Base-by-base conservation (phyloP, 495 filamentous ascomycete genomes). In the Aspergillus diversus region DNA sequence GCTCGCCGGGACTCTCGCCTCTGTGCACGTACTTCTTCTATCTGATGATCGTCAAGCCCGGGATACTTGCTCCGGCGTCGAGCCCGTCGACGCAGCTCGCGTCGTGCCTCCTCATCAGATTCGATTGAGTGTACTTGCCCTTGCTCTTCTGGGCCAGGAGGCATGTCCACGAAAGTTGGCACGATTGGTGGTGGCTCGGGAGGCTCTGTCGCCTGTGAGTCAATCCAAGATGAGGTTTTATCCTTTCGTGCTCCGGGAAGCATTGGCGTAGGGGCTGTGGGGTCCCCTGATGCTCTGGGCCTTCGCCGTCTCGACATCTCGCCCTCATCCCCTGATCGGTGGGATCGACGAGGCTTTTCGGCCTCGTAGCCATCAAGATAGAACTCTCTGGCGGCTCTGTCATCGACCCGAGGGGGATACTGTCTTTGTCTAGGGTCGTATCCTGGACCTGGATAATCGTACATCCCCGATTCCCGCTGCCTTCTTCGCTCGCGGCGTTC, bases 201-300 rank as follows among this genome's bases (percentile, higher is more conserved):
- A 3, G 84, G 85, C 13, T 86, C 82, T 11, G 75, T 74, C 39
- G 79, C 75, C 69, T 86, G 80, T 1, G 80, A 82, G 61, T 87
- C 74, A 5, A 88, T 81, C 86, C 86, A 88, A 5, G 82, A 85
- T 2, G 83, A 80, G 50, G 83, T 87, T 68, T 88, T 86, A 56
- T 87, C 82, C 66, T 75, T 75, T 37, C 71, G 71, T 37, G 66
- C 73, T 34, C 73, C 72, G 35, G 69, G 56, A 71, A 73, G 74
- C 63, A 71, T 64, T 9, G 73, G 56, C 0, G 63, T 57, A 12
- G 69, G 69, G 3, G 5, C 15, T 51, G 15, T 56, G 31, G 33
- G 51, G 31, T 57, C 43, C 33, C 67, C 65, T 21, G 67, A 59
- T 0, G 66, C 70, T 31, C 68, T 73, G 27, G 75, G 75, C 55